phyloP scores from a whole-genome alignment of 371 early-diverging fungal genomes.

The Fennellomyces sp. region DNA sequence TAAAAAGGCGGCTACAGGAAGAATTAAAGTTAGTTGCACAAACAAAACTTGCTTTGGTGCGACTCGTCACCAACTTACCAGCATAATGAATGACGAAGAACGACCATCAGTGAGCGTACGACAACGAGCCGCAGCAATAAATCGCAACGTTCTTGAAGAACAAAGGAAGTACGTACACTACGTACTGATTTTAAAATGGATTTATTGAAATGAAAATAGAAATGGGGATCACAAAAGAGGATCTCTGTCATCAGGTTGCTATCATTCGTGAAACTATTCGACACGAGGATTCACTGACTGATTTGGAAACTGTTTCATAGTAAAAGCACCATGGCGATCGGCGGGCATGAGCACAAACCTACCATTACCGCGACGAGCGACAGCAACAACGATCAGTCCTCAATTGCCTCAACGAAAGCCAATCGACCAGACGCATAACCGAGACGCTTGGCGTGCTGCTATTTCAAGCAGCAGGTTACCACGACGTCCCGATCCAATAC shows the following conservation, averaged over 20 bases:
- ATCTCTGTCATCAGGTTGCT: not conserved
- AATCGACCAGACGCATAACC: too few species aligned
- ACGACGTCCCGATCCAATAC: not conserved
- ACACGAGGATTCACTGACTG: not conserved
- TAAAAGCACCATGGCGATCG: constrained; percentile 2
- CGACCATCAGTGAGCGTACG: constrained; percentile 13
- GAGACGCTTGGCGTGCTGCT: too few species aligned
- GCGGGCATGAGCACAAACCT: not conserved
- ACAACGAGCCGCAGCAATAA: constrained; percentile 18
- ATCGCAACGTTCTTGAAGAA: constrained; percentile 5
- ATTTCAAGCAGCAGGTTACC: not conserved
- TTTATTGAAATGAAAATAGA: not conserved
- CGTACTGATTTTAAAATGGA: too few species aligned
- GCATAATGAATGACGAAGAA: constrained; percentile 10
- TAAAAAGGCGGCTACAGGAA: too few species aligned
- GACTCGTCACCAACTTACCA: not conserved
- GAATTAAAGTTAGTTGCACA: too few species aligned
- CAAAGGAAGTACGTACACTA: constrained; percentile 7
- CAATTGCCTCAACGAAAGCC: too few species aligned
- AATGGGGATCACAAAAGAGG: too few species aligned
- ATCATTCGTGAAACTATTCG: too few species aligned
- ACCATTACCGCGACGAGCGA: not conserved
- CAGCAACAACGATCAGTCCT: not conserved
- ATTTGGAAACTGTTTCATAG: not conserved
- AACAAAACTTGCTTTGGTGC: too few species aligned